Conservation (phyloP, 2,329 filamentous ascomycete species). For the Apiospora phragmitis region DNA sequence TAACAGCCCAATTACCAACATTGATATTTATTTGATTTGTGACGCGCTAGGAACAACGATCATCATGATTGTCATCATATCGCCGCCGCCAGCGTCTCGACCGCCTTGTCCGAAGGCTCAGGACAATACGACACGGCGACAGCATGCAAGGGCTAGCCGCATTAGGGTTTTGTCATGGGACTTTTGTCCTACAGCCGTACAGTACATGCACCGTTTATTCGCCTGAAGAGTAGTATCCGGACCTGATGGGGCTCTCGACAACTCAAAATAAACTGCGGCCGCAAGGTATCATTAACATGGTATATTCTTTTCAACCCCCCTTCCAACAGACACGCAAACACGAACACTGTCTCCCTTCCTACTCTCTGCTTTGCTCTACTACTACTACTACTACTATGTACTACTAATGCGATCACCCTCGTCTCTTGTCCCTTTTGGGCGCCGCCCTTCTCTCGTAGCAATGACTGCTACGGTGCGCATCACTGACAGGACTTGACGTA, state of each 20-base stretch:
- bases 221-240: not conserved
- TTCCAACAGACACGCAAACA: not conserved
- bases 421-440: not conserved
- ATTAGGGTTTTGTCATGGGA: not conserved
- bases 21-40: not conserved
- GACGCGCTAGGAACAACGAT: not conserved
- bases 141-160: not conserved
- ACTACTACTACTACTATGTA: not conserved
- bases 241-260: not conserved
- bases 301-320: not conserved
- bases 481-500: conserved; percentile 4
- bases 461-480: not conserved
- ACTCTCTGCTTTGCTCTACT: not conserved
- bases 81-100: not conserved
- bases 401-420: not conserved
- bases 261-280: not conserved
- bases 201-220: not conserved
- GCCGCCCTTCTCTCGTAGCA: not conserved
- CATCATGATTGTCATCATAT: not conserved
- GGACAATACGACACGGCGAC: not conserved
- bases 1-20: not conserved
- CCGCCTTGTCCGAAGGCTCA: not conserved
- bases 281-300: not conserved
- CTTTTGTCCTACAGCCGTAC: not conserved
- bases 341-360: not conserved